Evolutionary conservation across 2,329 filamentous ascomycete species (phyloP).

Genomic region (Xylaria sp.): DNA sequence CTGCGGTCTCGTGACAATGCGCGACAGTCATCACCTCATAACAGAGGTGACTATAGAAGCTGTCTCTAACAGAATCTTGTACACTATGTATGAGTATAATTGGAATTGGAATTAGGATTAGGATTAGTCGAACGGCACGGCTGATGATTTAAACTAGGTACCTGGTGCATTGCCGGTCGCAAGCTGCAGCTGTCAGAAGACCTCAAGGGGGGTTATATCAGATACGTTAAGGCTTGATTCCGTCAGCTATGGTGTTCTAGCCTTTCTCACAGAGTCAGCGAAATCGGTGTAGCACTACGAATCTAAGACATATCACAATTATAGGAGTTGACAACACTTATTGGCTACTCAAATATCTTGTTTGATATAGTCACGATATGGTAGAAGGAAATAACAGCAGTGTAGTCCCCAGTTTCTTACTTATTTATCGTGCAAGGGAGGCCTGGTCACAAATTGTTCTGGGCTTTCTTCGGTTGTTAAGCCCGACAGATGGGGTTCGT

Average conservation of each 20-base stretch:
- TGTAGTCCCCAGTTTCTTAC: not conserved
- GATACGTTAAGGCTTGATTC: conserved; percentile 20
- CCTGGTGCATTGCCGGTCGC: conserved; percentile 24
- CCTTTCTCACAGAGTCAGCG: conserved; percentile 15
- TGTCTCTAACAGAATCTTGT: conserved; percentile 3
- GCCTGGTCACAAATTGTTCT: not conserved
- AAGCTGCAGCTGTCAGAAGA: conserved; percentile 30
- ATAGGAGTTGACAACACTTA: not conserved
- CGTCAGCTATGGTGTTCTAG: conserved; percentile 20
- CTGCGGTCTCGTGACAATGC: conserved; percentile 31
- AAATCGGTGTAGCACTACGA: not conserved
- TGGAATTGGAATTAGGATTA: conserved; percentile 18
- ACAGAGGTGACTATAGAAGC: not conserved
- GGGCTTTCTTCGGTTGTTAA: conserved; percentile 7
- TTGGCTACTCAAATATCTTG: not conserved
- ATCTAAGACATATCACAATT: not conserved
- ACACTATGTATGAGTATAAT: conserved; percentile 3
- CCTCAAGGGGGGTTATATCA: conserved; percentile 29
- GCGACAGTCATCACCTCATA: conserved; percentile 8
- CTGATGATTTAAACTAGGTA: conserved; percentile 12
- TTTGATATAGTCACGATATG: not conserved
- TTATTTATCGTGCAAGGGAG: not conserved
- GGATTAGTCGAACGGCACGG: conserved; percentile 24
- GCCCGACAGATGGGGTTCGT: not conserved
- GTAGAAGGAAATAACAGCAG: not conserved